These are phyloP conservation scores for Yamadazyma kanchanaburiensis DNA, from an alignment of 1,139 yeast genomes.

Conservation along the genomic window DNA sequence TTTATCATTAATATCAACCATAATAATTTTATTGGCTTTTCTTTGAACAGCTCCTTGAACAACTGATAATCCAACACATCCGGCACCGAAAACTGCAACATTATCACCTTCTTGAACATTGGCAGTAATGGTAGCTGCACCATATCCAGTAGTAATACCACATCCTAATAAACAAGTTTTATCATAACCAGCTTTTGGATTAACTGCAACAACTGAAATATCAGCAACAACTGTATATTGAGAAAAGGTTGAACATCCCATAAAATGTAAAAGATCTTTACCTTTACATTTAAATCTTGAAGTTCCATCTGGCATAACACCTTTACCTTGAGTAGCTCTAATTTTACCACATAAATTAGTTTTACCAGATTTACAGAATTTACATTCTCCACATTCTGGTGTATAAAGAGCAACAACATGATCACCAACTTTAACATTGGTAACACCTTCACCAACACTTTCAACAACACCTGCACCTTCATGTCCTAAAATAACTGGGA, in stretches of 20 bases:
- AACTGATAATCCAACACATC: slow-evolving; percentile 93
- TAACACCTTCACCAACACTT: slow-evolving; percentile 89
- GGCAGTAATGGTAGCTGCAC: slow-evolving; percentile 95
- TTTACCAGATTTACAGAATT: slow-evolving; percentile 92
- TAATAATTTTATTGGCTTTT: slow-evolving; percentile 79
- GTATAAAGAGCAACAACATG: slow-evolving; percentile 90
- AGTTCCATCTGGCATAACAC: slow-evolving; percentile 81
- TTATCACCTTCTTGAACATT: slow-evolving; percentile 89
- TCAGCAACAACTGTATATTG: slow-evolving; percentile 98
- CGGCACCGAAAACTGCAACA: slow-evolving; percentile 96
- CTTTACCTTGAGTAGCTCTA: slow-evolving; percentile 51
- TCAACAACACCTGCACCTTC: slow-evolving; percentile 98
- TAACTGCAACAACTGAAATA: slow-evolving; percentile 92
- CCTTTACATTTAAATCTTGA: slow-evolving; percentile 84
- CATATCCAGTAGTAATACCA: slow-evolving; percentile 98
- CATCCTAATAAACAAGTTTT: slow-evolving; percentile 93
- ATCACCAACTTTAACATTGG: slow-evolving; percentile 83
- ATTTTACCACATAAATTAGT: slow-evolving; percentile 91
- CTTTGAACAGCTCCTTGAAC: slow-evolving; percentile 90
- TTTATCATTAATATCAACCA: slow-evolving; percentile 79
- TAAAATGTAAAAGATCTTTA: slow-evolving; percentile 78
- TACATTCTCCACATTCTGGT: slow-evolving; percentile 94
- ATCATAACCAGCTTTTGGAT: slow-evolving; percentile 78
- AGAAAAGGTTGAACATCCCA: slow-evolving; percentile 97
- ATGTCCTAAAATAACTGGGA: slow-evolving; percentile 90